phyloP scores from a whole-genome alignment of 345 rosid genomes.

The Eucalyptus dawsonii region DNA sequence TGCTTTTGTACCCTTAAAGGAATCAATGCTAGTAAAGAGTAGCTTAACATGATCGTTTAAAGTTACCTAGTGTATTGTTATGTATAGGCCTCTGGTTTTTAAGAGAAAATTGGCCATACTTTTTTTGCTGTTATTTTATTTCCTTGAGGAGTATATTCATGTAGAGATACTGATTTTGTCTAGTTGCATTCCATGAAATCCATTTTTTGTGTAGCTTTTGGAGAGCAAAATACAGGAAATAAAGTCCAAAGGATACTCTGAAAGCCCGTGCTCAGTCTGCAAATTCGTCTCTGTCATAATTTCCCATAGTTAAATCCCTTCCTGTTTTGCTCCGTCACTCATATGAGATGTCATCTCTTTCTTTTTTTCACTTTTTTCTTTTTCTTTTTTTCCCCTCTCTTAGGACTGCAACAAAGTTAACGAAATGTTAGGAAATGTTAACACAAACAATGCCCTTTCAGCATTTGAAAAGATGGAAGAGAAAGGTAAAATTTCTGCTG shows the following conservation, averaged over 20 bases:
- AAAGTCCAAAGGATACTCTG: slow-evolving; percentile 85
- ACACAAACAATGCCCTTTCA: slow-evolving; percentile 64
- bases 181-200: slow-evolving; percentile 1
- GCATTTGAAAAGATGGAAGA: slow-evolving; percentile 90
- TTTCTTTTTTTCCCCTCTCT: neutral
- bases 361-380: neutral
- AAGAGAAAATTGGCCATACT: neutral
- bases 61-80: neutral
- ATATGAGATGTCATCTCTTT: neutral
- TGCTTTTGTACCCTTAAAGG: neutral
- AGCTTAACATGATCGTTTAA: neutral
- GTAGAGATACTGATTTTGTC: neutral
- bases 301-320: neutral
- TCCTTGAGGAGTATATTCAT: neutral
- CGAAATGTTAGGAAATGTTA: slow-evolving; percentile 72
- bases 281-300: slow-evolving; percentile 28
- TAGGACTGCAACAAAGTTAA: slow-evolving; percentile 71
- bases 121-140: neutral
- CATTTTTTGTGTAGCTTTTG: slow-evolving; percentile 48
- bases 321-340: neutral
- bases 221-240: slow-evolving; percentile 99
- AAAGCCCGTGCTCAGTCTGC: slow-evolving; percentile 93
- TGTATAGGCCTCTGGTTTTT: neutral
- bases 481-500: slow-evolving; percentile 32
- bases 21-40: neutral